Conservation (phyloP, 805 yeast species). For the Saturnispora galanensis region DNA sequence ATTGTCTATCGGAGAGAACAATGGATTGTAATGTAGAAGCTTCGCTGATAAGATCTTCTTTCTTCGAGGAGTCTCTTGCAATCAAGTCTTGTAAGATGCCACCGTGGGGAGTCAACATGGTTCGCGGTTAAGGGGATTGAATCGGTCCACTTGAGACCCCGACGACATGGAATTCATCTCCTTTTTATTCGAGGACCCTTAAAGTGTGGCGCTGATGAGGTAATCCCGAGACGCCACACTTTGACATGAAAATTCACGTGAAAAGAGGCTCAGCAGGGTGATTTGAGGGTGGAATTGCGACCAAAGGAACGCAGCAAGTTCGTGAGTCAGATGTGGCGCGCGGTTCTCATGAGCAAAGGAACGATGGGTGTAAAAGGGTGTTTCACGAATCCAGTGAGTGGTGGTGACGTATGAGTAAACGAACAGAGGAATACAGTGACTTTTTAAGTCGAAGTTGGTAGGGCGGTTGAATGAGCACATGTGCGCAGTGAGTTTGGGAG, state of each 20-base stretch:
- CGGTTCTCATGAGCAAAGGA: too few species aligned
- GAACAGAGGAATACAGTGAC: too few species aligned
- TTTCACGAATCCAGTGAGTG: too few species aligned
- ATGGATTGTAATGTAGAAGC: constrained; percentile 39
- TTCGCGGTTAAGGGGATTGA: constrained; percentile 1
- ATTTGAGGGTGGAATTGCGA: too few species aligned
- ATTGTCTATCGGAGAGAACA: constrained; percentile 71
- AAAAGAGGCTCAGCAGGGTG: not conserved
- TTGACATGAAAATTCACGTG: not conserved
- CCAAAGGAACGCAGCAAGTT: too few species aligned
- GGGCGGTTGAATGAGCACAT: too few species aligned
- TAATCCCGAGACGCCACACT: not conserved
- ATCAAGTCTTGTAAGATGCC: constrained; percentile 80
- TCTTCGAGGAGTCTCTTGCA: constrained; percentile 64
- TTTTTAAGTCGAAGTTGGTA: too few species aligned
- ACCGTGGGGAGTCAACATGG: constrained; percentile 83
- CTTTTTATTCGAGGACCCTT: not conserved
- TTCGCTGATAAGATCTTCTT: constrained; percentile 47
- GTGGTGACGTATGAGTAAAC: too few species aligned
- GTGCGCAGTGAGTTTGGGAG: too few species aligned
- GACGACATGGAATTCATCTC: not conserved
- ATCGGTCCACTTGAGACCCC: not conserved
- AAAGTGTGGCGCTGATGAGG: constrained; percentile 1
- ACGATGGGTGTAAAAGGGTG: too few species aligned
- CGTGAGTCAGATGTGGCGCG: too few species aligned